Evolutionary conservation across 1,139 yeast genomes (phyloP), one percentile per base, ranked within the genome.

Genomic region (Candida glucosophila): DNA sequence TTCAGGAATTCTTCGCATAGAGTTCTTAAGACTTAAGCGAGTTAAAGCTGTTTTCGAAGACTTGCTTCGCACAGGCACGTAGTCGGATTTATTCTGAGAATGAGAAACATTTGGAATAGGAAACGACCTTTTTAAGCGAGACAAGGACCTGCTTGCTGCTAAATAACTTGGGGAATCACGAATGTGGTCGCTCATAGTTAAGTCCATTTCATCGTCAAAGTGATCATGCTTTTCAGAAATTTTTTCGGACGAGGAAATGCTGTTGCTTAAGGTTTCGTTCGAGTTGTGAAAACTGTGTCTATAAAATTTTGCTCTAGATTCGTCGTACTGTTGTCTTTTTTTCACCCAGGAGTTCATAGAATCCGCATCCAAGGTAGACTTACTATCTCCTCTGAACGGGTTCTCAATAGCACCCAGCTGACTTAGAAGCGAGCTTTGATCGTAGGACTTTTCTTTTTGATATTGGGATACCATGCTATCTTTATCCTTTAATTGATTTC

Each of bases 291-390:
- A 53, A 30, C 58, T 50, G 29, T 44, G 35, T 10, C 57, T 36
- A 12, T 33, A 14, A 7, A 19, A 33, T 34, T 38, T 41, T 24
- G 24, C 31, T 33, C 45, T 31, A 4, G 50, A 40, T 28, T 51
- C 52, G 25, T 69, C 74, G 36, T 55, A 69, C 30, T 64, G 63
- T 32, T 63, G 65, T 35, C 77, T 49, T 40, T 71, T 71, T 20
- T 58, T 54, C 21, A 59, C 61, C 77, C 77, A 71, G 7, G 74
- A 67, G 31, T 60, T 63, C 14, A 72, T 64, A 5, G 58, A 52
- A 12, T 50, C 47, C 2, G 39, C 55, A 25, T 49, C 58, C 19
- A 55, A 35, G 0, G 61, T 55, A 2, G 73, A 67, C 22, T 49
- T 43, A 9, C 67, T 55, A 37, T 71, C 77, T 31, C 54, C 58